Conservation (phyloP, 305 asterid species). For the Vinca major region DNA sequence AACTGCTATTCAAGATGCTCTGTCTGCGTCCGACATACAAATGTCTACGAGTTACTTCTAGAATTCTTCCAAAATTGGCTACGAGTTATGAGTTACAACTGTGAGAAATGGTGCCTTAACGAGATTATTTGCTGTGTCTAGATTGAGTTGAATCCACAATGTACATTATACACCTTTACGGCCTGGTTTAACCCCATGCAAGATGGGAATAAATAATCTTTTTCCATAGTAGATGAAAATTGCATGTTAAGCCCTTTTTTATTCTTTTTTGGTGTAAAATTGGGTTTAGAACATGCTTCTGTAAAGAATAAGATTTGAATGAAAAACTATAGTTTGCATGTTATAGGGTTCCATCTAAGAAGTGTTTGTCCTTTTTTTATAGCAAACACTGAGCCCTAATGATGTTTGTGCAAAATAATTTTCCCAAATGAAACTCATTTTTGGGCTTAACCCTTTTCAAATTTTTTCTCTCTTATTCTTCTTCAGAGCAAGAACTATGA, state of each 20-base stretch:
- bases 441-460: too few relatives aligned
- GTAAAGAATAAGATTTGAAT: constrained; percentile 1
- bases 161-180: constrained; percentile 2
- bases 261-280: neutral
- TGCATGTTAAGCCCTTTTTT: neutral
- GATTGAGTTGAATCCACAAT: neutral
- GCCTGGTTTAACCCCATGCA: neutral
- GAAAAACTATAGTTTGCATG: neutral
- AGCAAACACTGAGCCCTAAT: too few relatives aligned
- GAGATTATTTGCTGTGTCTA: neutral
- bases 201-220: neutral
- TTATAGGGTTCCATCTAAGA: neutral
- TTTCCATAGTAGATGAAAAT: neutral
- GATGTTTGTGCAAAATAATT: too few relatives aligned
- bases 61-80: neutral
- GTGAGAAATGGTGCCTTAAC: neutral
- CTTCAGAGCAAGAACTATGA: too few relatives aligned
- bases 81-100: too few relatives aligned
- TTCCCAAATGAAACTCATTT: too few relatives aligned
- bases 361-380: neutral
- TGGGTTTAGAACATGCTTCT: constrained; percentile 1
- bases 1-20: neutral
- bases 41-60: neutral
- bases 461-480: too few relatives aligned
- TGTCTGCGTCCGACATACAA: neutral